Evolutionary conservation across 306 rosid species (phyloP), one percentile per base, ranked within the genome.

Genomic region (Cucumis cinereus): DNA sequence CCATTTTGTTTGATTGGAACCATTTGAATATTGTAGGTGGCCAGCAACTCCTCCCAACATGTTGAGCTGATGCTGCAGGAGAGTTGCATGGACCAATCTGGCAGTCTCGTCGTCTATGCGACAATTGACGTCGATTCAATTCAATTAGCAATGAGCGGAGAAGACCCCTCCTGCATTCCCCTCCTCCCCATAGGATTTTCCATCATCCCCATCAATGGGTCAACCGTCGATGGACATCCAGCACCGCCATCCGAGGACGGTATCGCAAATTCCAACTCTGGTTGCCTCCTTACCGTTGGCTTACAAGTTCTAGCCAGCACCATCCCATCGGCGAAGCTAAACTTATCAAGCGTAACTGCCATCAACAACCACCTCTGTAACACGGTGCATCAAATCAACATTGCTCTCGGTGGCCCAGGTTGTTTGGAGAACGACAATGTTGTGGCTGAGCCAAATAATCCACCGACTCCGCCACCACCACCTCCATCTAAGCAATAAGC

Each of bases 1-100:
- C 23, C 24, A 35, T 64, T 62, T 33, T 33, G 43, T 63, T 63
- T 63, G 23, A 36, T 66, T 11, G 53, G n/a, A 67, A 22, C 17
- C 22, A 67, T 14, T 20, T 20, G 35, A 22, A 67, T 40, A 22
- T 67, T 35, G 78, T 84, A 91, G 98, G 98, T 94, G n/a, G 97
- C 97, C 0, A 91, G 95, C 90, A 94, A 94, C 88, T 94, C 97
- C 79, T 81, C 96, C 0, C 98, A 94, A 79, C 89, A 89, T 59
- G 89, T 91, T 24, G 98, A 94, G 82, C 87, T 94, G 71, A 90
- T 94, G 91, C 86, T 94, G 76, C 98, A 91, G 79, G 98, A 94
- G 82, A 91, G 96, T 53, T 91, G 97, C 86, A 94, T 96, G 0
- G 97, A 90, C 41, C 80, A 82, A 10, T 94, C 96, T 0, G 97